Base-by-base conservation (phyloP, 2,329 filamentous ascomycete genomes). In the Colletotrichum tofieldiae region DNA sequence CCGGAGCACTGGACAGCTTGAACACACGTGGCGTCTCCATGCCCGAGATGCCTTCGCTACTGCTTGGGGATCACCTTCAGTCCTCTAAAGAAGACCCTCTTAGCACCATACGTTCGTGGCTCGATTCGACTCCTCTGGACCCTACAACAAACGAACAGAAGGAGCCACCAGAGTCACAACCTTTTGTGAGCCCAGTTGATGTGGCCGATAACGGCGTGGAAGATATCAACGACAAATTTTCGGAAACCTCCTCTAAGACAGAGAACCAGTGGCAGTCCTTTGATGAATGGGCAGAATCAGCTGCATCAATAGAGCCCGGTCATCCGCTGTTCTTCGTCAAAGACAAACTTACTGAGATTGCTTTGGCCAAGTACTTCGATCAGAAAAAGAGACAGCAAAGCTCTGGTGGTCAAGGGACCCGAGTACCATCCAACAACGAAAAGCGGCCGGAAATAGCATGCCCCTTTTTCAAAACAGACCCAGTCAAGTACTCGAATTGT, bases 391-490 rank as follows among this genome's bases (percentile, higher is more conserved):
- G 2, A 4, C 56, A 45, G 23, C n/a, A 29, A 37, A 5, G 23
- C 8, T 11, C 12, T 12, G 8, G 54, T 12, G 20, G 54, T 18
- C 54, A 26, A 35, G 7, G 4, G 8, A n/a, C 8, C 4, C 18
- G 16, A 6, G 29, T 16, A 26, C n/a, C 54, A 2, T 12, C 11
- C 54, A 58, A n/a, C 2, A 26, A 23, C 9, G 35, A 8, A 23
- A 3, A 1, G n/a, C 26, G 37, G n/a, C 54, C 14, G 20, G 54
- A 66, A 9, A 39, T 58, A n/a, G 64, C 64, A 26, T 66, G 64
- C 7, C 64, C 64, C 3, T 66, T 49, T 35, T 60, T 60, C 54
- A 67, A 60, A 35, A n/a, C 14, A 14, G 32, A 41, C 43, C 41
- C 54, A 9, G 1, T 43, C 18, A 58, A 59, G 9, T 41, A 66